Percentiles rank a stretch among this genome's conserved stretches.
phyloP scores from a whole-genome alignment of 139 green algal genomes.

The Chlorella sp. region DNA sequence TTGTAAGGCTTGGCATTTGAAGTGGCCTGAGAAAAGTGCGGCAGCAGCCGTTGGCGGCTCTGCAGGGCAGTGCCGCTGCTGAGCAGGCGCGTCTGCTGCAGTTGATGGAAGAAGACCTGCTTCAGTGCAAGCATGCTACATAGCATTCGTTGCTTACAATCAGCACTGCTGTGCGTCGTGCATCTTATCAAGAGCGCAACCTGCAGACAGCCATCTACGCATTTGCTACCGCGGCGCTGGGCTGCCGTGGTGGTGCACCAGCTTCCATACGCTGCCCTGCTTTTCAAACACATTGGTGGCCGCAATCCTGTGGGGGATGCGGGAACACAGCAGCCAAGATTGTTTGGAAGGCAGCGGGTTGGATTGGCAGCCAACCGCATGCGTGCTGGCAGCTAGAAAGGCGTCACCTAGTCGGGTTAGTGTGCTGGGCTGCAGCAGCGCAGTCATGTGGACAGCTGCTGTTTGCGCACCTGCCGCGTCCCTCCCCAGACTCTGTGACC shows the following conservation, averaged over 20 bases:
- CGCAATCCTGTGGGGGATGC: slow-evolving; percentile 36
- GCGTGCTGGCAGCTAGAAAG: not conserved
- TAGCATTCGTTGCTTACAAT: no score
- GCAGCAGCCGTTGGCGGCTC: no score
- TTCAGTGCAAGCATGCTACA: no score
- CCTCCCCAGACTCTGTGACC: slow-evolving; percentile 8
- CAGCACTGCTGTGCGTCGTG: no score
- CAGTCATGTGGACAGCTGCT: not conserved
- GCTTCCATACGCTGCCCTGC: slow-evolving; percentile 75
- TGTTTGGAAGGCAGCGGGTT: not conserved
- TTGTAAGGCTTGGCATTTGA: no score
- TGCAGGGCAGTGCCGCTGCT: no score
- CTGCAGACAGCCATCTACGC: no score
- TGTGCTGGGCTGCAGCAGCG: not conserved
- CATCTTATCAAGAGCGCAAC: no score
- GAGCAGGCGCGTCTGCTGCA: no score
- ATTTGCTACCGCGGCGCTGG: not conserved
- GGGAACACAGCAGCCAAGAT: not conserved
- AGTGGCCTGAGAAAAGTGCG: no score
- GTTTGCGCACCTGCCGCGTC: slow-evolving; percentile 1
- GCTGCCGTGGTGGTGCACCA: slow-evolving; percentile 82
- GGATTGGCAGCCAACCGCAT: not conserved
- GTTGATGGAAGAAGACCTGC: no score
- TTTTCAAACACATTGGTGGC: slow-evolving; percentile 93
- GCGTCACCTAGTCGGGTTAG: no score